Evolutionary conservation across 1,284 basidiomycete genomes (phyloP), one percentile per base, ranked within the genome.

Genomic region (Rhodofomes roseus): DNA sequence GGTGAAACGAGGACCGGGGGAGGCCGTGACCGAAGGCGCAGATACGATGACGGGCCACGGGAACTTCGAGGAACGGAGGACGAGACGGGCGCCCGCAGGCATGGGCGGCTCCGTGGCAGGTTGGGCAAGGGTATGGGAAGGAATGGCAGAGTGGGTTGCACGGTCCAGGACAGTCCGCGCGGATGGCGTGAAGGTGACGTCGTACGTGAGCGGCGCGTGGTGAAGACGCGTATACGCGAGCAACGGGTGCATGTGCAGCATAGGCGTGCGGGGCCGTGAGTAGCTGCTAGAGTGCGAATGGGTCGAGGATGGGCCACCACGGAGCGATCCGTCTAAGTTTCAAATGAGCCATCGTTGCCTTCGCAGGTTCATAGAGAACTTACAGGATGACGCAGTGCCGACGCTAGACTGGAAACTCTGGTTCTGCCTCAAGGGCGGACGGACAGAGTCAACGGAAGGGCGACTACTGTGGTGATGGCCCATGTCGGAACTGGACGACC

Each of bases 91-190:
- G 27, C 76, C 75, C 4, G 78, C 77, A 0, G 75, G 70, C 73
- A 68, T 74, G 36, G 75, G 80, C 0, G 87, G 86, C 61, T 86
- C 82, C 2, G 86, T 88, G 39, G 86, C 85, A 18, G 86, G 83
- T 66, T 87, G 83, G 1, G 79, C 71, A 51, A 89, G 80, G 0
- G 81, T 84, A 60, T 80, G 79, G 3, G 78, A 65, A n/a, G 86
- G 82, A 27, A 88, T 80, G 4, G 85, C 74, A 2, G 76, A 74
- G 62, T 78, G 79, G 1, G 82, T 81, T 22, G 77, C 80, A 9
- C 79, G 78, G 63, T 87, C 83, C 29, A 86, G 74, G 52, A 89
- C 77, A 18, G 82, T 83, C 46, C 77, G 77, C 16, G 82, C 77
- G 8, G 84, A 83, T 1, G 87, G 87, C 0, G 83, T 77, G 63